Evolutionary conservation across 345 rosid genomes (phyloP), one percentile per base, ranked within the genome.

Genomic region (Dipteronia dyeriana): DNA sequence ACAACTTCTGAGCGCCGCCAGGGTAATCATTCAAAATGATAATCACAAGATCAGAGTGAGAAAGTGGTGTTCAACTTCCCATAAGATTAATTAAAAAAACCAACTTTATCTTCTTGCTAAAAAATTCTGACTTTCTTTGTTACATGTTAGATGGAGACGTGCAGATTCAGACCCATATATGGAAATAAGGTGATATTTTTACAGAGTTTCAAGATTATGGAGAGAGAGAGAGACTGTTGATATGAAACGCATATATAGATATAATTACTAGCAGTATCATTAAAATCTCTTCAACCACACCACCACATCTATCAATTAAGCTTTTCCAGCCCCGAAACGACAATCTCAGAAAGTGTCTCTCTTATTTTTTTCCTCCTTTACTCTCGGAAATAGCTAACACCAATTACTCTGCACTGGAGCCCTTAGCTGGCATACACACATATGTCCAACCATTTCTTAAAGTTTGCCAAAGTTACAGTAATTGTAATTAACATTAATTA

Each of bases 1-100:
- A 87, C 92, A 89, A 47, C 3, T 81, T 89, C 90, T 87, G 92
- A 81, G 83, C 82, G 83, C 86, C 89, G 87, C 90, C 90, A 85
- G 92, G 78, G 87, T 85, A 87, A 89, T 89, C 89, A 87, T 85
- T 85, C 92, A 70, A 80, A 78, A 39, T 80, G 66, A 79, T 85
- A 68, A 80, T 81, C 78, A 73, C 86, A 77, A 41, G 29, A 31
- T n/a, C 80, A 71, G 74, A 57, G n/a, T 43, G 29, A 71, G 43
- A 38, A 65, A 75, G 66, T 38, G 29, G 66, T 77, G 81, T 80
- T 79, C 89, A 79, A 79, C 87, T 86, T 80, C 85, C 85, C 70
- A 78, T 49, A 75, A 70, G 25, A 17, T 43, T 4, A 34, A 34
- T 7, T 2, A 5, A 68, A 38, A 8, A 59, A 56, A 57, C 39